phyloP scores from a whole-genome alignment of 1,139 yeast genomes.

The Tardiomyces blankii region DNA sequence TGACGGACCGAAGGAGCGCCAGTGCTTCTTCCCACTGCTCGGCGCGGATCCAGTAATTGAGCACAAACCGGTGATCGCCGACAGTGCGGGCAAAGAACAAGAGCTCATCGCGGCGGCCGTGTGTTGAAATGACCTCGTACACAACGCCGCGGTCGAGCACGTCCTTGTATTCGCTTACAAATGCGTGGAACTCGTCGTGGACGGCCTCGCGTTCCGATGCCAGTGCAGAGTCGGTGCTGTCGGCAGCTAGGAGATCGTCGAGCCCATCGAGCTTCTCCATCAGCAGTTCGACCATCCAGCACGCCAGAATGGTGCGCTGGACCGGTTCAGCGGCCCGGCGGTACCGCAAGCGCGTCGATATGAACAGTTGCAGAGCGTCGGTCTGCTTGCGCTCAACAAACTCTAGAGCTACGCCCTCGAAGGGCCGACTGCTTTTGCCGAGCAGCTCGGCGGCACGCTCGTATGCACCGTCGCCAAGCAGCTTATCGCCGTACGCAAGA shows the following conservation, averaged over 20 bases:
- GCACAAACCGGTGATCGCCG: constrained; percentile 57
- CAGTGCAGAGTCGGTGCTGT: constrained; percentile 4
- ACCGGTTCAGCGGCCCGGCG: constrained; percentile 33
- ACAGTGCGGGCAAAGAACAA: constrained; percentile 58
- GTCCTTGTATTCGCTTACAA: constrained; percentile 39
- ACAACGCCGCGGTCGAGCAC: constrained; percentile 52
- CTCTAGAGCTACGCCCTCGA: constrained; percentile 60
- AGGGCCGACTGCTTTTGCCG: constrained; percentile 55
- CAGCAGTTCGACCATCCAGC: constrained; percentile 72
- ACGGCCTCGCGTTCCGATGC: constrained; percentile 9
- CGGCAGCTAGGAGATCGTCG: constrained; percentile 9
- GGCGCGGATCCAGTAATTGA: constrained; percentile 54
- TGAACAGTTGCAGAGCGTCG: constrained; percentile 45
- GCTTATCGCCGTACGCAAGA: constrained; percentile 52
- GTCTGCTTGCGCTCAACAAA: constrained; percentile 38
- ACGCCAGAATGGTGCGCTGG: constrained; percentile 53
- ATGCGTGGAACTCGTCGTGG: constrained; percentile 35
- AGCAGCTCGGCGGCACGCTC: constrained; percentile 49
- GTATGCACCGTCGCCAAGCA: constrained; percentile 28
- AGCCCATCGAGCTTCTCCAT: constrained; percentile 37
- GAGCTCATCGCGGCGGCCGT: constrained; percentile 53
- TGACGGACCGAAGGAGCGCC: constrained; percentile 42
- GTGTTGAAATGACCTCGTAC: constrained; percentile 59
- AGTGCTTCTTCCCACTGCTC: constrained; percentile 71
- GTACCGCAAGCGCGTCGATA: constrained; percentile 39